phyloP scores from a whole-genome alignment of 129 eudicot species.

The Flaveria linearis region DNA sequence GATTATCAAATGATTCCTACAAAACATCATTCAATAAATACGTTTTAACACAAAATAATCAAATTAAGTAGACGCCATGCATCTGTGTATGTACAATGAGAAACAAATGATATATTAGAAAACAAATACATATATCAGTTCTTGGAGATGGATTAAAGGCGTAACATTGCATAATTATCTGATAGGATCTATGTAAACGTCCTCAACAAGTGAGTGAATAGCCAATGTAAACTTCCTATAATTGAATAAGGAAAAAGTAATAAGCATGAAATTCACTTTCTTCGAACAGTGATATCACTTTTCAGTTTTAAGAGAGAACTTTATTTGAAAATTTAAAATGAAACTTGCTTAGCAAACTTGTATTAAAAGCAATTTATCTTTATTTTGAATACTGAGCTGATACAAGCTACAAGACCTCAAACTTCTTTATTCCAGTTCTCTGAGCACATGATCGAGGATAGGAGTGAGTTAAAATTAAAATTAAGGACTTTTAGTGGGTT shows the following conservation, averaged over 20 bases:
- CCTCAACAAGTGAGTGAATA: background rate
- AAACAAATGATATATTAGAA: too few species aligned
- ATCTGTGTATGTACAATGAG: too few species aligned
- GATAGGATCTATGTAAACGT: background rate
- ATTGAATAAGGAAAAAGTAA: background rate
- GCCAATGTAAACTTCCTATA: background rate
- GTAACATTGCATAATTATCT: too few species aligned
- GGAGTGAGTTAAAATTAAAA: too few species aligned
- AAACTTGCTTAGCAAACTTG: background rate
- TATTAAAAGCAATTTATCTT: background rate
- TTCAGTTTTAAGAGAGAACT: background rate
- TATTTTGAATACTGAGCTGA: constrained; percentile 4
- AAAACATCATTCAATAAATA: constrained; percentile 25
- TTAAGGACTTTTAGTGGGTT: too few species aligned
- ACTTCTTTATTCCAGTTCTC: background rate
- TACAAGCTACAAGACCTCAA: background rate
- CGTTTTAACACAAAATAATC: background rate
- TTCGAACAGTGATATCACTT: background rate
- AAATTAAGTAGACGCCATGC: background rate
- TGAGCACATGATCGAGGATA: too few species aligned
- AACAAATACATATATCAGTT: too few species aligned
- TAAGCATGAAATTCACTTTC: background rate
- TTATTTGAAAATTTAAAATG: background rate
- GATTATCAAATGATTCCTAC: constrained; percentile 79
- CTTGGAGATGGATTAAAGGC: too few species aligned